phyloP scores from a whole-genome alignment of 768 basidiomycete genomes.

The Tulasnella sp. region DNA sequence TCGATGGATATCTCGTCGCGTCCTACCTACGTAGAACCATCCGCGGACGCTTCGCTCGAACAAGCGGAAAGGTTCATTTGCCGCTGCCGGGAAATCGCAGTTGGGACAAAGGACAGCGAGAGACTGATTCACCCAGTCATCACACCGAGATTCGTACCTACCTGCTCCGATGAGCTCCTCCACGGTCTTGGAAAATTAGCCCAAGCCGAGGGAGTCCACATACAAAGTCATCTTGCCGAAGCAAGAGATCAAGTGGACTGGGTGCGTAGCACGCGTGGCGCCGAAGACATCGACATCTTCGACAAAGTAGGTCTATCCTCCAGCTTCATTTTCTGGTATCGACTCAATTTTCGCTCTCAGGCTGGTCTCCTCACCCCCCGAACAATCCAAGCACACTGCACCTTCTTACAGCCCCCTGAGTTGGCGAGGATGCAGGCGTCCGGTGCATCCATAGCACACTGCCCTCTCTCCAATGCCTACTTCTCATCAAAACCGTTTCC shows the following conservation, averaged over 20 bases:
- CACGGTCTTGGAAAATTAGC: conserved; percentile 53
- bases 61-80: conserved; percentile 52
- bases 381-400: conserved; percentile 84
- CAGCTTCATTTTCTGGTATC: not conserved
- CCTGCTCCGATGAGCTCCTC: conserved; percentile 69
- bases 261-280: conserved; percentile 52
- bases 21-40: conserved; percentile 57
- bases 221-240: conserved; percentile 83
- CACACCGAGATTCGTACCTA: conserved; percentile 85
- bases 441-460: conserved; percentile 69
- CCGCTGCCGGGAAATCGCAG: conserved; percentile 38
- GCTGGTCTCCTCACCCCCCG: conserved; percentile 50
- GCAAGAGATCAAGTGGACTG: conserved; percentile 66
- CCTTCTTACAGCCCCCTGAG: conserved; percentile 52
- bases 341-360: conserved; percentile 33
- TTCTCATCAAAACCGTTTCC: conserved; percentile 48
- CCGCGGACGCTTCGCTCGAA: conserved; percentile 38
- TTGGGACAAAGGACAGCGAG: conserved; percentile 37
- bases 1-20: conserved; percentile 79
- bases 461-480: conserved; percentile 83
- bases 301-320: conserved; percentile 41
- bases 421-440: conserved; percentile 43
- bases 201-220: conserved; percentile 37
- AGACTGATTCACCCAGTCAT: conserved; percentile 70
- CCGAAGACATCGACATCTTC: conserved; percentile 69